A percentile compares a stretch with the other conserved stretches of the same genome.
phyloP scores from a whole-genome alignment of 2,329 filamentous ascomycete genomes.

The Ceratocystis ficicola region DNA sequence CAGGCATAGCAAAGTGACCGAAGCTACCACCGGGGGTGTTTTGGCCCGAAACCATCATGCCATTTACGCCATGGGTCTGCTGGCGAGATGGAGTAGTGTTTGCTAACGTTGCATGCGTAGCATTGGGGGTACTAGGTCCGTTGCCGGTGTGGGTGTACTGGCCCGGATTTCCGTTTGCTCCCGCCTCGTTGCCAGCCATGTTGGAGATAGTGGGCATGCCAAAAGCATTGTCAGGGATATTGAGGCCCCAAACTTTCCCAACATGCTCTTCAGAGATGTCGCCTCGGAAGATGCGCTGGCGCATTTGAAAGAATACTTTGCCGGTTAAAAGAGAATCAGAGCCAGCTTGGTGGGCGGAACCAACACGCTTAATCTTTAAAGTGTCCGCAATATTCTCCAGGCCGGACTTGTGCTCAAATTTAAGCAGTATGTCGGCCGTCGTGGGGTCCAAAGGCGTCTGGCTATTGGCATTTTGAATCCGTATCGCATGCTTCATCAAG shows the following conservation, averaged over 20 bases:
- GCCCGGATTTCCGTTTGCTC: constrained; percentile 28
- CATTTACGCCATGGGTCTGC: constrained; percentile 35
- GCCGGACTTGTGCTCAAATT: constrained; percentile 80
- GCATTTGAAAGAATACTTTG: constrained; percentile 87
- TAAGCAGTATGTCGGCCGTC: constrained; percentile 63
- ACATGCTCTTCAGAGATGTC: constrained; percentile 69
- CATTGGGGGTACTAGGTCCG: constrained; percentile 56
- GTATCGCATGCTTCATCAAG: constrained; percentile 79
- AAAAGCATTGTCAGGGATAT: constrained; percentile 46
- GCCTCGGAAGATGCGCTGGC: constrained; percentile 74
- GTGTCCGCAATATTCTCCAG: constrained; percentile 90
- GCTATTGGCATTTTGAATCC: constrained; percentile 52
- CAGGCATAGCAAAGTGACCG: constrained; percentile 54
- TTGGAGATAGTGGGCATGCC: constrained; percentile 16
- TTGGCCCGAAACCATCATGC: constrained; percentile 50
- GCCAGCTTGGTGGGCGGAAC: constrained; percentile 80
- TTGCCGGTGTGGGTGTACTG: constrained; percentile 35
- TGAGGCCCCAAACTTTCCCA: constrained; percentile 88
- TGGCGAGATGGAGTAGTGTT: constrained; percentile 31
- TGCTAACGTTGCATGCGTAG: constrained; percentile 40
- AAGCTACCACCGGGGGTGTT: constrained; percentile 72
- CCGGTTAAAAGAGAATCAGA: constrained; percentile 90
- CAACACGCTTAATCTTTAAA: constrained; percentile 78
- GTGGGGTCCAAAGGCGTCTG: constrained; percentile 50
- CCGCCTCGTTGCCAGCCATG: constrained; percentile 32